Evolutionary conservation across 1,139 yeast species (phyloP), one percentile per base, ranked within the genome.

Genomic region (Scheffersomyces quercinus): DNA sequence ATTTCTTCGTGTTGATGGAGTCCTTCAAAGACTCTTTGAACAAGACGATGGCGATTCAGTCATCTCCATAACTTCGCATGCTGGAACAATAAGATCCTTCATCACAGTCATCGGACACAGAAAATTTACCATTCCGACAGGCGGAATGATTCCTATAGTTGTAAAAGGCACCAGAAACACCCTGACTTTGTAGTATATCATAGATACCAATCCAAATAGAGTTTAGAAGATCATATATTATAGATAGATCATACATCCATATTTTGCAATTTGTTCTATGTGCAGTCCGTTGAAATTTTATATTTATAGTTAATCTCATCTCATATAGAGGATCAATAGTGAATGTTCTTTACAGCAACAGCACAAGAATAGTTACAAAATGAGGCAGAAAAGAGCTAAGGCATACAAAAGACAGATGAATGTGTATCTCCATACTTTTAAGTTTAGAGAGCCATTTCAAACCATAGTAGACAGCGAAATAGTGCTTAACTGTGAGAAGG

Each of bases 311-410:
- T 24, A 20, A 20, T 42, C 14, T 34, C 35, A 26, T 16, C 45
- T 41, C 49, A 46, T 46, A 43, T 44, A 45, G 35, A 28, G 8
- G 16, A 34, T n/a, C 26, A 10, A 29, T 14, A 20, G 5, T 30
- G 16, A 31, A 34, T 20, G 26, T 20, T 20, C 26, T 20, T 20
- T 20, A 20, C 26, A 5, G 7, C 26, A 20, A 20, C 26, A 20
- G 26, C 26, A 20, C 26, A 6, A 20, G 20, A 20, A 20, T 20
- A 20, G 7, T 8, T 3, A 31, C 44, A 65, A 44, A 45, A 93
- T 93, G 99, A 89, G 96, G 75, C 97, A 91, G 67, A 91, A 91
- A 67, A 79, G 99, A 65, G 96, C 97, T 42, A 93, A 93, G 65
- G 78, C 95, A 2, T 93, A 95, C 68, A 84, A 91, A 64, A 93